These are phyloP conservation scores for Filobasidium uniguttulatum DNA, from an alignment of 1,284 basidiomycete genomes.

Conservation along the genomic window DNA sequence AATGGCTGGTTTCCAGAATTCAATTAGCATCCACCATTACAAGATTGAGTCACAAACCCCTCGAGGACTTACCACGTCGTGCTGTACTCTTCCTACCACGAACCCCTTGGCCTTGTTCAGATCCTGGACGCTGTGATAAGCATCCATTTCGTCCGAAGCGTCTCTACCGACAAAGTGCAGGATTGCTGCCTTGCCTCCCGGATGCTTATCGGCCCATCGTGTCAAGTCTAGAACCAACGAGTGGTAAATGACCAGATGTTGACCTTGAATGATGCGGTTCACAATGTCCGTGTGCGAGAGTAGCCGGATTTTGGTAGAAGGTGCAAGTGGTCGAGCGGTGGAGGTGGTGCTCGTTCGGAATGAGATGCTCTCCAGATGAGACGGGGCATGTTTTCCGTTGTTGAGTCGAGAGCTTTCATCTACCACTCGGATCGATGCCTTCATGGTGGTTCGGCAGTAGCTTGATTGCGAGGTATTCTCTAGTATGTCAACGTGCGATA, in stretches of 20 bases:
- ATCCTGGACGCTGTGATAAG: slow-evolving; percentile 67
- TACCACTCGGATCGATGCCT: too few relatives aligned
- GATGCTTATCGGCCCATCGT: slow-evolving; percentile 72
- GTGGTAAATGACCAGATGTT: slow-evolving; percentile 46
- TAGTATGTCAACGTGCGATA: too few relatives aligned
- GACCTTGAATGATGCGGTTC: slow-evolving; percentile 8
- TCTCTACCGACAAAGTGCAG: slow-evolving; percentile 94
- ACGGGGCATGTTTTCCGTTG: too few relatives aligned
- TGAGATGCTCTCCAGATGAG: background rate
- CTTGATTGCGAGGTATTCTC: too few relatives aligned
- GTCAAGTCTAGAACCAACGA: slow-evolving; percentile 65
- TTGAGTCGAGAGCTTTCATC: too few relatives aligned
- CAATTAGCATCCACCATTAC: too few relatives aligned
- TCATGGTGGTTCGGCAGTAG: too few relatives aligned
- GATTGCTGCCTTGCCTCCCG: slow-evolving; percentile 77
- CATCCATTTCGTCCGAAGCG: slow-evolving; percentile 85
- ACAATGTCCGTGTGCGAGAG: slow-evolving; percentile 5
- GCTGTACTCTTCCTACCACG: slow-evolving; percentile 59
- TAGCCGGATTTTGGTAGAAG: background rate
- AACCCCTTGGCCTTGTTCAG: slow-evolving; percentile 54
- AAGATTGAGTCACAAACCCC: background rate
- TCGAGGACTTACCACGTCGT: slow-evolving; percentile 28
- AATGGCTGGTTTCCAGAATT: slow-evolving; percentile 43
- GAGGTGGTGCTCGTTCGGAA: background rate
- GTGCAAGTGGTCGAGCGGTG: too few relatives aligned